Evolutionary conservation across 805 yeast species (phyloP).

Genomic region (Yarrowia sp.): DNA sequence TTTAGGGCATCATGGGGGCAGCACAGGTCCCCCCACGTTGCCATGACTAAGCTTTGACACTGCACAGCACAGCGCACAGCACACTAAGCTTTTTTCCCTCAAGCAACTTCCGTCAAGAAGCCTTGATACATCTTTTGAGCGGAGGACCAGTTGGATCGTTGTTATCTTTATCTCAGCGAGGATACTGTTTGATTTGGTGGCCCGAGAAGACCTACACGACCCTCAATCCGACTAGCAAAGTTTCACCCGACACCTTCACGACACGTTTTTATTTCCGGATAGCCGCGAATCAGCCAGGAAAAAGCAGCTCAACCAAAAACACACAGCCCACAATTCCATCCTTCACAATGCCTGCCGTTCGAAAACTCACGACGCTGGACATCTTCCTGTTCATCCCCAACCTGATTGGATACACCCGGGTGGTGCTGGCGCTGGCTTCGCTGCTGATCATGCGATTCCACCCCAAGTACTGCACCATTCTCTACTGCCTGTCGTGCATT

Average conservation of each 20-base stretch:
- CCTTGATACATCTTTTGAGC: not conserved
- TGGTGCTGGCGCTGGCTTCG: constrained; percentile 76
- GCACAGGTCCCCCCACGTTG: not conserved
- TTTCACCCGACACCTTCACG: not conserved
- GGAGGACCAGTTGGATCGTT: no score
- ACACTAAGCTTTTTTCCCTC: constrained; percentile 26
- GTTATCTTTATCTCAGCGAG: not conserved
- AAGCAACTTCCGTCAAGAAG: constrained; percentile 12
- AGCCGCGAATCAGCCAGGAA: not conserved
- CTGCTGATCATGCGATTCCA: constrained; percentile 78
- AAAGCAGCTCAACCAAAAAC: not conserved
- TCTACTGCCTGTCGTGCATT: constrained; percentile 85
- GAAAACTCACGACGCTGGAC: constrained; percentile 46
- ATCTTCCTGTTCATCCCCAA: constrained; percentile 85
- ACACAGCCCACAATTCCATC: not conserved
- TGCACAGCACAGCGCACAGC: not conserved
- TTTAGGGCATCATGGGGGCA: no score
- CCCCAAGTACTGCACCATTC: constrained; percentile 71
- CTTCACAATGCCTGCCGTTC: constrained; percentile 3
- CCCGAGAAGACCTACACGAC: no score
- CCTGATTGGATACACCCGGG: constrained; percentile 84
- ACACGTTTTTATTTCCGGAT: not conserved
- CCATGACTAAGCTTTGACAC: constrained; percentile 5
- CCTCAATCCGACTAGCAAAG: no score
- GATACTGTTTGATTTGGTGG: not conserved